These are phyloP conservation scores for Neurospora sp. DNA, from an alignment of 495 filamentous ascomycete species.

Conservation along the genomic window DNA sequence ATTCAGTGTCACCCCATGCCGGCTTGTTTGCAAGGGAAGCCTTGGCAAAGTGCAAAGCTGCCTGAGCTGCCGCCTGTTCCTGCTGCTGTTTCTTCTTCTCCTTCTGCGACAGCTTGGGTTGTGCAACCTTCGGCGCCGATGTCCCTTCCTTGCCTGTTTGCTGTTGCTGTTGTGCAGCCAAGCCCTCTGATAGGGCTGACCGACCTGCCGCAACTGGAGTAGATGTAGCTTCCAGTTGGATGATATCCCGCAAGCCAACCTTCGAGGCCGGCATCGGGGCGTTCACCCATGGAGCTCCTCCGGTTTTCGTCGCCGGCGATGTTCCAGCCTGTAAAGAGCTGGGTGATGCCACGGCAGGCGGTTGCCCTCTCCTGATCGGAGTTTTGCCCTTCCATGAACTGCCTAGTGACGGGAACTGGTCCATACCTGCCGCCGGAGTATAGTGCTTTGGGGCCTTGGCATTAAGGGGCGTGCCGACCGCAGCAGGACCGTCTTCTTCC, in stretches of 20 bases:
- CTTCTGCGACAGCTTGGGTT: constrained; percentile 69
- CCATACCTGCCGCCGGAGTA: constrained; percentile 5
- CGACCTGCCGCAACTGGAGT: constrained; percentile 18
- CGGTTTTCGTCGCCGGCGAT: background rate
- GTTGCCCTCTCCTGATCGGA: constrained; percentile 4
- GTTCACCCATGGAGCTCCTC: constrained; percentile 50
- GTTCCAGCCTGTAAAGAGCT: background rate
- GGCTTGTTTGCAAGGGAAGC: constrained; percentile 16
- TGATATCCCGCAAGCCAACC: constrained; percentile 72
- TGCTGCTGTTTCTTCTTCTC: constrained; percentile 79
- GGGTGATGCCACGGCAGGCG: background rate
- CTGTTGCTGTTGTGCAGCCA: constrained; percentile 34
- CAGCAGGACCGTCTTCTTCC: constrained; percentile 58
- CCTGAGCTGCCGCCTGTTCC: constrained; percentile 41
- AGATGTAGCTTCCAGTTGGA: constrained; percentile 57
- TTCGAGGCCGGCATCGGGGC: constrained; percentile 48
- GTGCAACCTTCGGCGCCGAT: constrained; percentile 18
- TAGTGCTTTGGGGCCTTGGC: constrained; percentile 5
- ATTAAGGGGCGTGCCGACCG: constrained; percentile 9
- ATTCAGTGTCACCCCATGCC: constrained; percentile 17
- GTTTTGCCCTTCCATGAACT: constrained; percentile 14
- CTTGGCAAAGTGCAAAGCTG: constrained; percentile 12
- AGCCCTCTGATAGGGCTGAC: constrained; percentile 64
- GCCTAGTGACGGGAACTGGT: constrained; percentile 12
- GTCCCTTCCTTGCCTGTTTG: constrained; percentile 30